Base-by-base conservation (phyloP, 1,139 yeast genomes). In the Blastobotrys apis region DNA sequence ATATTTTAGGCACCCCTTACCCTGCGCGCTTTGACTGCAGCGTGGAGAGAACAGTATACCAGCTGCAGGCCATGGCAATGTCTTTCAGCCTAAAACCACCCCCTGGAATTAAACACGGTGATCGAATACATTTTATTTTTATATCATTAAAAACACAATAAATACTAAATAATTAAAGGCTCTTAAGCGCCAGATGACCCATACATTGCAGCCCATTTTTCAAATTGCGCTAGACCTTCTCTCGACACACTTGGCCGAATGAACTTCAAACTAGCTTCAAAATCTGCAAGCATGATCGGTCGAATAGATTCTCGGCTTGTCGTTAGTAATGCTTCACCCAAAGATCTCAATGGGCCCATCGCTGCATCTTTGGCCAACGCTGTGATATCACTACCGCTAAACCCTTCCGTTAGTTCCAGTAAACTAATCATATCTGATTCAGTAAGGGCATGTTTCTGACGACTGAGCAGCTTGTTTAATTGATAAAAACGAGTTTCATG, bases 341-440 rank as follows among this genome's bases (percentile, higher is more conserved):
- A 71, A 26, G 90, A 82, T 53, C 98, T 72, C 45, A 94, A 68
- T 1, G 98, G 98, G 0, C 97, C 97, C 97, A 92, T 90, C 1
- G 98, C 98, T 2, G 97, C 94, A 64, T 92, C 98, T 63, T 92
- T 92, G 1, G 97, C 96, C 53, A 92, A 69, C 0, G 97, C 95
- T 1, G 97, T 92, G 45, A 92, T 78, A 65, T 92, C 98, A 54
- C 95, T 82, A 2, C 98, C 98, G 40, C 95, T 82, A 63, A 83
- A 88, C 1, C 94, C 94, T 41, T 80, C 83, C 1, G 88, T 88
- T 56, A 78, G 66, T 12, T 69, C 69, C 34, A 86, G 74, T 25
- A 92, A 71, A 44, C 69, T 71, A 3, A 71, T 72, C 52, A 81
- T 74, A 50, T 90, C 96, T 9, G 65, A 73, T 1, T 77, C 84